These are phyloP conservation scores for Cunninghamia lanceolata DNA, from an alignment of 75 land plant genomes.

Conservation along the genomic window DNA sequence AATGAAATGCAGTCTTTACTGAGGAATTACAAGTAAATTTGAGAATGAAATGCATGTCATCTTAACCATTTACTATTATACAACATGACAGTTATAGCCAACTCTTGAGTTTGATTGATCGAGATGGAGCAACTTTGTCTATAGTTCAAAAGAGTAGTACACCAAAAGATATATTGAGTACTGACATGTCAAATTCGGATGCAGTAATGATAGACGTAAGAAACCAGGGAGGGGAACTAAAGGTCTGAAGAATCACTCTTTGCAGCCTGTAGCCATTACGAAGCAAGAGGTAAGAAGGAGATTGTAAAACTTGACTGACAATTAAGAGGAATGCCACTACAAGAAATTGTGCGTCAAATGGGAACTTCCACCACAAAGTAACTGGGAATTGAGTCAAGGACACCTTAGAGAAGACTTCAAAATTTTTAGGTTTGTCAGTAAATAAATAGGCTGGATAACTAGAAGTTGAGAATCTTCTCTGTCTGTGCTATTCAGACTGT, in stretches of 20 bases:
- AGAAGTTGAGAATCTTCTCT: neutral
- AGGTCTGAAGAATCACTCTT: neutral
- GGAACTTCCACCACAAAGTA: neutral
- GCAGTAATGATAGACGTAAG: neutral
- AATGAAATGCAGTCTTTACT: neutral
- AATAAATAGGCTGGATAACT: neutral
- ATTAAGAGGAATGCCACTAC: neutral
- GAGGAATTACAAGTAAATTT: neutral
- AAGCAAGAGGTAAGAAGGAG: neutral
- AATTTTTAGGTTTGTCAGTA: neutral
- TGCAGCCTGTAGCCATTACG: neutral
- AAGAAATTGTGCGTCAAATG: neutral
- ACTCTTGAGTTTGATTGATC: neutral
- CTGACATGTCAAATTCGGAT: neutral
- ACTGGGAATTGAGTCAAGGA: neutral
- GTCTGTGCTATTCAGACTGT: neutral
- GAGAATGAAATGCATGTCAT: neutral
- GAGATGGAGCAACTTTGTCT: neutral
- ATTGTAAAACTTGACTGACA: neutral
- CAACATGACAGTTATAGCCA: neutral
- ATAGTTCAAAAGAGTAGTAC: neutral
- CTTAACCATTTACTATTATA: neutral
- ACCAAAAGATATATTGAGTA: neutral
- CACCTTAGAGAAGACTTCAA: neutral
- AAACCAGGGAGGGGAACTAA: neutral